Evolutionary conservation across 495 filamentous ascomycete genomes (phyloP).

Genomic region (Hypoxylon crocopeplum): DNA sequence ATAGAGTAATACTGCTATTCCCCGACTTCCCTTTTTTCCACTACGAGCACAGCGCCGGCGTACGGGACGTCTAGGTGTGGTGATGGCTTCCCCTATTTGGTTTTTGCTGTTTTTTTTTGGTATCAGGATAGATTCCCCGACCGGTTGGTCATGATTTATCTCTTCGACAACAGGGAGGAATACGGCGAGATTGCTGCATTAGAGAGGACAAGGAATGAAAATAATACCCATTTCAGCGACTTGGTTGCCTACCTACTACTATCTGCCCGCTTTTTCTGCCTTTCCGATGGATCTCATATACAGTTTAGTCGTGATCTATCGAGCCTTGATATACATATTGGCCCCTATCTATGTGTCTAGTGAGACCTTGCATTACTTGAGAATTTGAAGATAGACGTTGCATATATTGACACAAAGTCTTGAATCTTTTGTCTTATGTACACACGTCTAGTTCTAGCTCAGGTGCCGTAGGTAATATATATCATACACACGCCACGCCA

Average conservation of each 20-base stretch:
- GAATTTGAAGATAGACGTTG: too few relatives aligned
- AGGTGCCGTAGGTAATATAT: slow-evolving; percentile 10
- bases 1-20: slow-evolving; percentile 11
- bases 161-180: background rate
- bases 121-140: slow-evolving; percentile 20
- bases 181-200: slow-evolving; percentile 19
- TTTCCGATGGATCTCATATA: too few relatives aligned
- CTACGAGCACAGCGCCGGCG: slow-evolving; percentile 31
- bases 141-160: too few relatives aligned
- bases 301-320: too few relatives aligned
- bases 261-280: background rate
- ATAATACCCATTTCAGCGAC: too few relatives aligned
- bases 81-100: background rate
- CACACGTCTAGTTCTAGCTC: slow-evolving; percentile 15
- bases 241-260: background rate
- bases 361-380: too few relatives aligned
- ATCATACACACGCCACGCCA: slow-evolving; percentile 36
- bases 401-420: too few relatives aligned
- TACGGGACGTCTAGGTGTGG: slow-evolving; percentile 5
- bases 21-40: background rate
- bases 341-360: too few relatives aligned
- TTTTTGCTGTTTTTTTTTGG: background rate
- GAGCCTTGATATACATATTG: too few relatives aligned
- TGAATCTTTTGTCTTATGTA: slow-evolving; percentile 12
- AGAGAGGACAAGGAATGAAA: background rate